These are phyloP conservation scores for Wakefieldia striispora DNA, from an alignment of 768 basidiomycete species.

Conservation along the genomic window DNA sequence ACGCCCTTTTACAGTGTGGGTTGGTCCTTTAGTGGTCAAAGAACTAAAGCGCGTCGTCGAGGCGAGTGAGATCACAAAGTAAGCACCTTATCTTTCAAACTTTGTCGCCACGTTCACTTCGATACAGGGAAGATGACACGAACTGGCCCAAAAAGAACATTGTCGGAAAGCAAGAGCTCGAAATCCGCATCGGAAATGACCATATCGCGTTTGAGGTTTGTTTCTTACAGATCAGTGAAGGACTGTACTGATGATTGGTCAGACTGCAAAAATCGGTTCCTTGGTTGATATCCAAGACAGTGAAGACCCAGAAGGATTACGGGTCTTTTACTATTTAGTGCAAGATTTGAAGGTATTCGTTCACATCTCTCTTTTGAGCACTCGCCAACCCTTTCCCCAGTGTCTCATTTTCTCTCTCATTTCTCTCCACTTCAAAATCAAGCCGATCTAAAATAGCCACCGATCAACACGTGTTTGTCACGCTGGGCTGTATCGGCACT, in stretches of 20 bases:
- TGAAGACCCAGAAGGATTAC: slow-evolving; percentile 94
- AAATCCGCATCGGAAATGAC: slow-evolving; percentile 90
- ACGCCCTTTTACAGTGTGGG: slow-evolving; percentile 70
- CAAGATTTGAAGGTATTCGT: slow-evolving; percentile 87
- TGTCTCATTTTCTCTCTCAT: slow-evolving; percentile 98
- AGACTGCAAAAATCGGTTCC: slow-evolving; percentile 99
- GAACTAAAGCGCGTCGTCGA: slow-evolving; percentile 95
- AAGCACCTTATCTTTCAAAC: neutral
- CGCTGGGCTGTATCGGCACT: neutral
- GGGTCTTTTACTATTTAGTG: slow-evolving; percentile 98
- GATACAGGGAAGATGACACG: slow-evolving; percentile 88
- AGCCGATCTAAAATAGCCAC: slow-evolving; percentile 70
- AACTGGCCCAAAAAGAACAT: slow-evolving; percentile 99
- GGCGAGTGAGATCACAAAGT: slow-evolving; percentile 94
- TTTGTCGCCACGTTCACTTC: neutral
- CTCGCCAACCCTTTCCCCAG: slow-evolving; percentile 40
- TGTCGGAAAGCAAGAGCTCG: slow-evolving; percentile 96
- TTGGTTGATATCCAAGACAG: slow-evolving; percentile 96
- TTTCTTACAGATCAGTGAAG: neutral
- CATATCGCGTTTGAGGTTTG: slow-evolving; percentile 96
- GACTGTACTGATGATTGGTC: neutral
- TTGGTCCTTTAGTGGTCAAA: slow-evolving; percentile 87
- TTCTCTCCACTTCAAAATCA: slow-evolving; percentile 99
- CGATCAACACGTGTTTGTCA: neutral
- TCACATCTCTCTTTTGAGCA: neutral